phyloP scores from a whole-genome alignment of 2,329 filamentous ascomycete genomes.

The Pleoardoris graminearum region DNA sequence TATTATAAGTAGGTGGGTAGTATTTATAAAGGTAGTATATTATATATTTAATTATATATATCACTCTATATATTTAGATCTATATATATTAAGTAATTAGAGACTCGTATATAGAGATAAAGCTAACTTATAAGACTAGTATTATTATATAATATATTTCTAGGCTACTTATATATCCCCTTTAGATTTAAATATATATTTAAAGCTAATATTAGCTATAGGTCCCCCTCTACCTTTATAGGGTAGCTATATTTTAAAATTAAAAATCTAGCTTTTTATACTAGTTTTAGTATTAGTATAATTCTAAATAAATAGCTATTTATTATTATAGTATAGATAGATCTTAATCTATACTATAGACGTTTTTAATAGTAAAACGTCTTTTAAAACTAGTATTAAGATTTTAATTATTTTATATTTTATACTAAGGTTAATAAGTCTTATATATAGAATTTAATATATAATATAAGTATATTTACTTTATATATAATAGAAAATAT shows the following conservation, averaged over 20 bases:
- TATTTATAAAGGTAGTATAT: not conserved
- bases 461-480: not conserved
- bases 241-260: not conserved
- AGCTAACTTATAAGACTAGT: not conserved
- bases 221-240: not conserved
- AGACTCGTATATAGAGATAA: not conserved
- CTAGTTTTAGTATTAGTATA: not conserved
- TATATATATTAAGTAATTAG: not conserved
- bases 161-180: not conserved
- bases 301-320: not conserved
- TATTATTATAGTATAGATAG: slow-evolving; percentile 1
- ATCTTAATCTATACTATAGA: not conserved
- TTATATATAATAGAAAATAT: not conserved
- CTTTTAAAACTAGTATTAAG: not conserved
- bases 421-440: not conserved
- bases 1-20: not conserved
- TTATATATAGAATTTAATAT: not conserved
- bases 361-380: not conserved
- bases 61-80: not conserved
- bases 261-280: not conserved
- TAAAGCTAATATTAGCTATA: slow-evolving; percentile 1
- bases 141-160: not conserved
- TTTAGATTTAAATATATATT: not conserved
- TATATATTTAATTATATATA: not conserved
- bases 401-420: not conserved